Evolutionary conservation across 192 early-diverging fungal species (phyloP).

Genomic region (Allomyces arbusculus): DNA sequence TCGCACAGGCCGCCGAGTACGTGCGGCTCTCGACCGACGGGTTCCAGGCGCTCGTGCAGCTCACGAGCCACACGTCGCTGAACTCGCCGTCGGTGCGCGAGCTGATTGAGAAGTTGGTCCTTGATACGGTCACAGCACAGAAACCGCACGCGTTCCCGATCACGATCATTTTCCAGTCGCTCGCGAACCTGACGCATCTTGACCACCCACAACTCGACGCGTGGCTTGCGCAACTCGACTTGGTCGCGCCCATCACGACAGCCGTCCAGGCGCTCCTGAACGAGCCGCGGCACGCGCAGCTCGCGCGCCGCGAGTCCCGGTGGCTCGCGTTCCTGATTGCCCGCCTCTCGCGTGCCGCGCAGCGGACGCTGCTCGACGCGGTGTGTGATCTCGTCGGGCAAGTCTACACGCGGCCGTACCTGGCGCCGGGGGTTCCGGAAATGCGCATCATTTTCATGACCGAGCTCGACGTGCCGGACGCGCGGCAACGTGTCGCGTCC

Average conservation of each 20-base stretch:
- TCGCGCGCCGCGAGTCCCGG: neutral
- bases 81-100: neutral
- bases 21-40: neutral
- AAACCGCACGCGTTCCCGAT: neutral
- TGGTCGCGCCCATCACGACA: neutral
- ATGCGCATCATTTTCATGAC: neutral
- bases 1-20: neutral
- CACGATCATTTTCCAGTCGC: neutral
- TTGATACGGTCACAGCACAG: neutral
- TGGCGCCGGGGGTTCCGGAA: neutral
- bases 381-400: neutral
- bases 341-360: neutral
- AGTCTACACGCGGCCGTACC: neutral
- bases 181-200: neutral
- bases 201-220: neutral
- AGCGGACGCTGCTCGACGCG: neutral
- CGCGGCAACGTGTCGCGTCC: neutral
- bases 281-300: neutral
- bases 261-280: neutral
- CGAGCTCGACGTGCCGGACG: neutral
- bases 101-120: neutral
- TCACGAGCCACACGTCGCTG: neutral
- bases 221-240: neutral
- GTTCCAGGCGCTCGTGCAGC: neutral
- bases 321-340: neutral